Evolutionary conservation across 805 yeast genomes (phyloP), one percentile per base, ranked within the genome.

Genomic region (Wickerhamiella nectarea): DNA sequence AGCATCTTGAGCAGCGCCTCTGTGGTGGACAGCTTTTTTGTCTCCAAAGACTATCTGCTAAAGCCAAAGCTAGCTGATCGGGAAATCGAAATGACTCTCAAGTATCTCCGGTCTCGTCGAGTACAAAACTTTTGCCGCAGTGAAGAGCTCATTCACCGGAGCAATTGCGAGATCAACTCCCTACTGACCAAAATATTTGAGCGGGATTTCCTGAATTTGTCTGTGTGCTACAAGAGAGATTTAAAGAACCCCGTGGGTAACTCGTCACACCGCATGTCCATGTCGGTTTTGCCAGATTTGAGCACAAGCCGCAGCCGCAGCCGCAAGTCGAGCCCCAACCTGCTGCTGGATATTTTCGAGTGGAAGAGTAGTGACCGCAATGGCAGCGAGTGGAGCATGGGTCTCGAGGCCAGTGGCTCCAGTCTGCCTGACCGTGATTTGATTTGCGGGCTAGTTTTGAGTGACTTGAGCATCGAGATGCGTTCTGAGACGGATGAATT

Each of bases 61-160:
- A 52, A 50, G 14, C 49, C 50, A 36, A 62, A 62, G 41, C 56
- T 62, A 21, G 52, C 57, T 5, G 66, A 62, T 42, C 50, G 57
- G 15, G 66, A 62, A 36, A 56, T 60, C 4, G 63, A 60, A 12
- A 43, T 50, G 0, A 58, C 61, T 6, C 35, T 46, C 28, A 46
- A 51, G 18, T 61, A 55, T 54, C 45, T 62, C 38, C 50, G 55
- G 12, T 54, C 56, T 10, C 54, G 55, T 44, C 52, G 56, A 3
- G 56, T 58, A 19, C 62, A 58, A 36, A 60, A 59, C 36, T 49
- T 61, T 31, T 54, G 63, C 34, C 55, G 50, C 4, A 59, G 61
- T 10, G 66, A 62, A 41, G 66, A 62, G 44, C 44, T 53, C n/a
- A 52, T 62, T 25, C 65, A 59, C 33, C 45, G 66, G 12, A 61